Evolutionary conservation across 108 stramenopile genomes (phyloP), one percentile per base, ranked within the genome.

Genomic region (Seminavis robusta): DNA sequence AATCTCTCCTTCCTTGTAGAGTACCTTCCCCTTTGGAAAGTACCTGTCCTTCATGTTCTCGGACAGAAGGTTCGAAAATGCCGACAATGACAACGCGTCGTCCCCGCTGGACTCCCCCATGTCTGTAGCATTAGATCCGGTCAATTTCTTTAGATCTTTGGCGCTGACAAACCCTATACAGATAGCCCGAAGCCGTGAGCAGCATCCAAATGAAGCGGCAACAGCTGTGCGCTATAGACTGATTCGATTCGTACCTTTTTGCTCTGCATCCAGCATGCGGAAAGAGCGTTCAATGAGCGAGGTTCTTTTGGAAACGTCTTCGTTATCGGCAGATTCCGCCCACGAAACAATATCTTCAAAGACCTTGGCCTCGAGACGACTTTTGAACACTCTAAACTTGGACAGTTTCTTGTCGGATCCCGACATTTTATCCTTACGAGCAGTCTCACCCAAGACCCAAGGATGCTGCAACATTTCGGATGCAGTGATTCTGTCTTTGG

Each of bases 1-100:
- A 26, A 72, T 75, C 40, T 90, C 89, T 21, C 80, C 85, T 37
- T 83, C 89, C 23, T 75, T 75, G 59, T 83, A 90, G 24, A 90
- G 72, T 24, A 78, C 76, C 45, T 90, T 83, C n/a, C 85, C 89
- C 28, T 78, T 72, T 7, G 85, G 85, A 56, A 77, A 87, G 50
- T 90, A 81, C 33, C 69, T 67, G 29, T 80, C 80, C 27, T 79
- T 67, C 7, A 84, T 52, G 9, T n/a, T n/a, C n/a, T 79, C 73
- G 10, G 73, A 71, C 47, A 82, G 78, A 26, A 89, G 40, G 15
- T 83, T 73, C 9, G 80, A 75, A 45, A 89, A 89, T 42, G 77
- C 69, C 1, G 87, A 84, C 20, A 89, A 50, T 11, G 82, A 81
- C 4, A 88, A 47, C 28, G 63, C 60, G 30, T 46, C 36, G 16